phyloP scores from a whole-genome alignment of 1,284 basidiomycete species.

The Leccinum griseonigrum region DNA sequence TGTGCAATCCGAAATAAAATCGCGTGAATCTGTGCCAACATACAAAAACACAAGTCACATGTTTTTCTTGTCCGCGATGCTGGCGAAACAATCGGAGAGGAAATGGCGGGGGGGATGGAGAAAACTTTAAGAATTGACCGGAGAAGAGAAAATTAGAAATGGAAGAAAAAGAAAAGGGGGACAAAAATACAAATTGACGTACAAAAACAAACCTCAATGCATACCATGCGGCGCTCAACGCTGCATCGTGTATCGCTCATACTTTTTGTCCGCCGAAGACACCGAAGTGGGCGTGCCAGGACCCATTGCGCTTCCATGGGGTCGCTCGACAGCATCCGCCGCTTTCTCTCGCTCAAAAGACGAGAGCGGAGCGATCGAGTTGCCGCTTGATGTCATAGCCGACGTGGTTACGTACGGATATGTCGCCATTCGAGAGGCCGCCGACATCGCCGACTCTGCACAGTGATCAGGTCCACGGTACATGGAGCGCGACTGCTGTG shows the following conservation, averaged over 20 bases:
- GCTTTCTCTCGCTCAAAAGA: slow-evolving; percentile 55
- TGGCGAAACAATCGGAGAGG: not conserved
- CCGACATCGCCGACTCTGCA: slow-evolving; percentile 16
- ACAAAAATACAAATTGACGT: slow-evolving; percentile 1
- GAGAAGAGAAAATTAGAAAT: not conserved
- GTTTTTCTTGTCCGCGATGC: not conserved
- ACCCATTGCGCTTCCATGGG: not conserved
- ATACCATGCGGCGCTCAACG: slow-evolving; percentile 14
- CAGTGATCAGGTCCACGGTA: slow-evolving; percentile 25
- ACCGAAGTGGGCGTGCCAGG: slow-evolving; percentile 1
- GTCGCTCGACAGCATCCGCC: not conserved
- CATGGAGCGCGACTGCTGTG: slow-evolving; percentile 24
- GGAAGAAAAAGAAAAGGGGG: not conserved
- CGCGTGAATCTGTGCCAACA: not conserved
- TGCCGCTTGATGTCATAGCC: slow-evolving; percentile 22
- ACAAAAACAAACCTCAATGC: not conserved
- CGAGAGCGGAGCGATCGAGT: slow-evolving; percentile 35
- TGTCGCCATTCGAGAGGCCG: slow-evolving; percentile 24
- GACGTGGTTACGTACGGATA: slow-evolving; percentile 36
- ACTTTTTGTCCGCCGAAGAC: slow-evolving; percentile 26
- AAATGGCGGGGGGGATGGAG: not conserved
- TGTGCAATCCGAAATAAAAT: not conserved
- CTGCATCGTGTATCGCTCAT: slow-evolving; percentile 30
- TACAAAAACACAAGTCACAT: not conserved
- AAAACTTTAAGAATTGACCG: not conserved